phyloP scores from a whole-genome alignment of 1,284 basidiomycete species.

The Rhodotorula sp. region DNA sequence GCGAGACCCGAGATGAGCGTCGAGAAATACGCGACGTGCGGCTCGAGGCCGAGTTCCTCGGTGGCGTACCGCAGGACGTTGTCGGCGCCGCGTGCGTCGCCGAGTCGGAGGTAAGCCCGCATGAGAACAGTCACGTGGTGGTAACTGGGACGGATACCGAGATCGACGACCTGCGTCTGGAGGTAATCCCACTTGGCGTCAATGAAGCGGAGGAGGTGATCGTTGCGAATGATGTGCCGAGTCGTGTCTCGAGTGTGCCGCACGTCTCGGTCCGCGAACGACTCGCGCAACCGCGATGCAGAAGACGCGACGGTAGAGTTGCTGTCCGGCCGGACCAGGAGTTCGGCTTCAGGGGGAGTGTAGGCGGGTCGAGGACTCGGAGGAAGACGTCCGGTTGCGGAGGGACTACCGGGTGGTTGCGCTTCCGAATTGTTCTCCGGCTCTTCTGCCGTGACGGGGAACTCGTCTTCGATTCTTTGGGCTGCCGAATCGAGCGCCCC shows the following conservation, averaged over 20 bases:
- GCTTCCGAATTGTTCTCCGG: not conserved
- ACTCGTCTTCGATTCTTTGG: conserved; percentile 10
- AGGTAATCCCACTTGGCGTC: conserved; percentile 41
- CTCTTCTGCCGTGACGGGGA: conserved; percentile 8
- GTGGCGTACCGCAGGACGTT: conserved; percentile 31
- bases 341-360: conserved; percentile 1
- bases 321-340: not conserved
- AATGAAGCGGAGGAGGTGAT: conserved; percentile 28
- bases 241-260: conserved; percentile 8
- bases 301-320: not conserved
- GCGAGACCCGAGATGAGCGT: conserved; percentile 35
- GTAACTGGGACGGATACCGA: conserved; percentile 33
- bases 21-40: conserved; percentile 37
- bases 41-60: conserved; percentile 31
- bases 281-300: conserved; percentile 14
- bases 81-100: conserved; percentile 36
- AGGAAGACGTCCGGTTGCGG: not conserved
- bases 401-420: not conserved
- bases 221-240: conserved; percentile 30
- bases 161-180: conserved; percentile 37
- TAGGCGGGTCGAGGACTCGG: not conserved
- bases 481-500: not conserved
- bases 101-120: conserved; percentile 36
- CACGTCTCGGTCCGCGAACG: conserved; percentile 15
- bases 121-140: conserved; percentile 39